Conservation (phyloP, 2,329 filamentous ascomycete species). For the Alternaria metachromatica region DNA sequence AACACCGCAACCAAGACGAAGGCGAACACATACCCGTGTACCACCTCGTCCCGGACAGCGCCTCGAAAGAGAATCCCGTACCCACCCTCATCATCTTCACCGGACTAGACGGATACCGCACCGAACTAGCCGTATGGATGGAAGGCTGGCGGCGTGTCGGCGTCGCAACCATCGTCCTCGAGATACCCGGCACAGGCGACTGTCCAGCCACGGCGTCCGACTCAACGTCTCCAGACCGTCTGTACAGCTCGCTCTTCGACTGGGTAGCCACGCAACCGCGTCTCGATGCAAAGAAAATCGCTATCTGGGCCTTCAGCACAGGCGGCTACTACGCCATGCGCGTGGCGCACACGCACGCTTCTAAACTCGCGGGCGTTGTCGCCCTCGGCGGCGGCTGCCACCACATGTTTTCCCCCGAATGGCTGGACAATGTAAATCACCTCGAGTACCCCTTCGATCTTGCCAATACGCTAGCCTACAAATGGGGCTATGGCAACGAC, state of each 20-base stretch:
- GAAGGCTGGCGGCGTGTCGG: conserved; percentile 58
- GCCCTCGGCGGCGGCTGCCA: conserved; percentile 62
- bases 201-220: conserved; percentile 59
- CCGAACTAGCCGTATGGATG: conserved; percentile 61
- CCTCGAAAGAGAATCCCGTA: conserved; percentile 52
- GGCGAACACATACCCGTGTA: conserved; percentile 67
- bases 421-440: conserved; percentile 62
- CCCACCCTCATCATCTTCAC: conserved; percentile 64
- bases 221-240: conserved; percentile 58
- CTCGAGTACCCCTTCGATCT: conserved; percentile 68
- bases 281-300: conserved; percentile 58
- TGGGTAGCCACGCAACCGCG: conserved; percentile 58
- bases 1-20: conserved; percentile 58
- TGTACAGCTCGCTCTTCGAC: conserved; percentile 62
- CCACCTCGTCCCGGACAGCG: conserved; percentile 64
- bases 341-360: conserved; percentile 63
- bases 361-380: conserved; percentile 59
- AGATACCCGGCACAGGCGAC: conserved; percentile 66
- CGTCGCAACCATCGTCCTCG: conserved; percentile 59
- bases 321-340: conserved; percentile 66
- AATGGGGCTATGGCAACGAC: conserved; percentile 52
- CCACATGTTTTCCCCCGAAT: conserved; percentile 63
- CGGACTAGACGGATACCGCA: conserved; percentile 65
- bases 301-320: conserved; percentile 64
- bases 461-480: conserved; percentile 58